Conservation (phyloP, 2,329 filamentous ascomycete species). For the Paecilomyces formosus region DNA sequence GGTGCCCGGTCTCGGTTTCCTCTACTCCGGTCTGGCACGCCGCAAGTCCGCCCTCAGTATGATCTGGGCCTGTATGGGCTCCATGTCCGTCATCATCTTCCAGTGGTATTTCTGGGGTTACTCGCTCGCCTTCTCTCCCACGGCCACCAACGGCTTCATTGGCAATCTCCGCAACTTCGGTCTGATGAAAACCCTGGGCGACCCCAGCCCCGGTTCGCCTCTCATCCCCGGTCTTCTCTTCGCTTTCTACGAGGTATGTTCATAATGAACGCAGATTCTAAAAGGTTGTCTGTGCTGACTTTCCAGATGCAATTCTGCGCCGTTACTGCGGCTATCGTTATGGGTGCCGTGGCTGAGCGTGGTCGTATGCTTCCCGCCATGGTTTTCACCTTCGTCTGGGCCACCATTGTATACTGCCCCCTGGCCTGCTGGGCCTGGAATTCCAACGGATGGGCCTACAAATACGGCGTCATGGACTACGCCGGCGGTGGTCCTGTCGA, state of each 20-base stretch:
- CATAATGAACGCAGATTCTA: background rate
- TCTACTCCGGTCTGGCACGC: slow-evolving; percentile 95
- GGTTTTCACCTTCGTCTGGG: slow-evolving; percentile 96
- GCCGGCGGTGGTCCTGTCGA: slow-evolving; percentile 96
- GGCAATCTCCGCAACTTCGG: slow-evolving; percentile 86
- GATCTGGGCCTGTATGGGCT: slow-evolving; percentile 96
- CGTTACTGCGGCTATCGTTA: slow-evolving; percentile 83
- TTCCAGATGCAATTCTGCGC: slow-evolving; percentile 90
- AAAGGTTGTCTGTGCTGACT: background rate
- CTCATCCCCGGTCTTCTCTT: slow-evolving; percentile 85
- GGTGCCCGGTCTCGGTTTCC: slow-evolving; percentile 92
- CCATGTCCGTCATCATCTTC: slow-evolving; percentile 82
- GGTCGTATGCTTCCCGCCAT: slow-evolving; percentile 87
- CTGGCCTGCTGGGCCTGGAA: slow-evolving; percentile 97
- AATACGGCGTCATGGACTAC: slow-evolving; percentile 90
- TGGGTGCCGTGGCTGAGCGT: slow-evolving; percentile 88
- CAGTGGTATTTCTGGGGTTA: slow-evolving; percentile 99
- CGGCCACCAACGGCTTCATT: slow-evolving; percentile 81
- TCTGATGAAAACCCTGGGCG: slow-evolving; percentile 72
- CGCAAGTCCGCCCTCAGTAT: slow-evolving; percentile 95
- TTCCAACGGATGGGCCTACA: slow-evolving; percentile 83
- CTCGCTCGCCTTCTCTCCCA: slow-evolving; percentile 80
- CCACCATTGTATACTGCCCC: slow-evolving; percentile 94
- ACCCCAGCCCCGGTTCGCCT: slow-evolving; percentile 80
- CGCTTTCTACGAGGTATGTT: slow-evolving; percentile 77